Conservation (phyloP, 768 basidiomycete species). For the Leucogyrophana mollusca region DNA sequence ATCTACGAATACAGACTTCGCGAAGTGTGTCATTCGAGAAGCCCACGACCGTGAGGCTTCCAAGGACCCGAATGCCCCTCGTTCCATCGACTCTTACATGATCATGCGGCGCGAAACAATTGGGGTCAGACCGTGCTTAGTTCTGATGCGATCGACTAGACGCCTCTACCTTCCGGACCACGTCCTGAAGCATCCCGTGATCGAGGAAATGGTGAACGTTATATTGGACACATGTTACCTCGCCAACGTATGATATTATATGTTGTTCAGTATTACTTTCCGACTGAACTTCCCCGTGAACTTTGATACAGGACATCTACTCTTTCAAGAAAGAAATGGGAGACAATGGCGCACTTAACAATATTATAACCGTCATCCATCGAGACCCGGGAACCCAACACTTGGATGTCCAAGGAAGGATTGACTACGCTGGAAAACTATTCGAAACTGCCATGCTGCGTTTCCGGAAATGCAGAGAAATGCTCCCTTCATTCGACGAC, state of each 20-base stretch:
- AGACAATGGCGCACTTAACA: constrained; percentile 27
- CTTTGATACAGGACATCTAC: constrained; percentile 20
- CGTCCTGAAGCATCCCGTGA: constrained; percentile 17
- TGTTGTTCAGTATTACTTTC: neutral
- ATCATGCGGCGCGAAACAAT: constrained; percentile 26
- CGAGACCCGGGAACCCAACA: constrained; percentile 22
- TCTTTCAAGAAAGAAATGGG: constrained; percentile 28
- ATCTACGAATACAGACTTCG: constrained; percentile 14
- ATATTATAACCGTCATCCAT: constrained; percentile 24
- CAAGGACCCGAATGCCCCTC: constrained; percentile 7
- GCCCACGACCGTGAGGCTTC: constrained; percentile 25
- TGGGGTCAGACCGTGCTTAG: constrained; percentile 26
- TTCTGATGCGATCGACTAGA: constrained; percentile 27
- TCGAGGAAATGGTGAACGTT: constrained; percentile 25
- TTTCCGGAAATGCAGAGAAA: constrained; percentile 18
- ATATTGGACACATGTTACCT: constrained; percentile 26
- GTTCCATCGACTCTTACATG: constrained; percentile 24
- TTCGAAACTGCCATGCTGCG: constrained; percentile 20
- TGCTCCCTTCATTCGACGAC: constrained; percentile 16
- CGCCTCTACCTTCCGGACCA: constrained; percentile 21
- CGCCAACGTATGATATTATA: constrained; percentile 16
- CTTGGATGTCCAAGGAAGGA: constrained; percentile 21
- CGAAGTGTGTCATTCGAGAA: constrained; percentile 22
- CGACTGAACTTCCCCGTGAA: neutral
- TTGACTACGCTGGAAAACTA: constrained; percentile 17